Conservation (phyloP, 345 rosid species). For the Hypericum androsaemum region DNA sequence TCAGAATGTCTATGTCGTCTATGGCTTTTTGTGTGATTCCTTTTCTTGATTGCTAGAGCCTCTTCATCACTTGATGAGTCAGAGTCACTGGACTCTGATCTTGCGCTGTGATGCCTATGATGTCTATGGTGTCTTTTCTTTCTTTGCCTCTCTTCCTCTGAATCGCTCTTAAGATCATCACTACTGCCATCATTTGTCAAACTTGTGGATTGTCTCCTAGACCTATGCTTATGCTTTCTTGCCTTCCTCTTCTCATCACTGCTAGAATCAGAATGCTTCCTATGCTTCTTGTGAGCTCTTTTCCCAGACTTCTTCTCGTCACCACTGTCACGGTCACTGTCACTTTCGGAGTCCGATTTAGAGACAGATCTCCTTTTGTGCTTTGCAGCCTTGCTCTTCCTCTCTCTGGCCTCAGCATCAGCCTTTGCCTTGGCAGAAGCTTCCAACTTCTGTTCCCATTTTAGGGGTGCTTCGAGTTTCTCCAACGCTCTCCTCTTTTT, state of each 20-base stretch:
- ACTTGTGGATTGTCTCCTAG: slow-evolving; percentile 32
- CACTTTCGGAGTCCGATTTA: slow-evolving; percentile 36
- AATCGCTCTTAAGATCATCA: slow-evolving; percentile 31
- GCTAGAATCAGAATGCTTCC: slow-evolving; percentile 41
- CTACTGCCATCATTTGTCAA: slow-evolving; percentile 31
- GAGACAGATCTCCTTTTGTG: slow-evolving; percentile 38
- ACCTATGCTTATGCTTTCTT: slow-evolving; percentile 41
- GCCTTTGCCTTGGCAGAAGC: slow-evolving; percentile 71
- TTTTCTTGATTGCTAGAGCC: slow-evolving; percentile 15
- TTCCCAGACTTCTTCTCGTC: slow-evolving; percentile 44
- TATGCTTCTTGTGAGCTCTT: slow-evolving; percentile 46
- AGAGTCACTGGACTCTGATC: slow-evolving; percentile 23
- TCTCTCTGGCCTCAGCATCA: slow-evolving; percentile 51
- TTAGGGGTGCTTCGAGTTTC: slow-evolving; percentile 76
- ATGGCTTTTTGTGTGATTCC: slow-evolving; percentile 8
- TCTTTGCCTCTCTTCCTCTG: slow-evolving; percentile 41
- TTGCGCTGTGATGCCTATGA: slow-evolving; percentile 30
- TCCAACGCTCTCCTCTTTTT: slow-evolving; percentile 70
- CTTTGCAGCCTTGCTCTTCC: slow-evolving; percentile 46
- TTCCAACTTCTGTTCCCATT: slow-evolving; percentile 97
- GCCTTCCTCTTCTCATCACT: slow-evolving; percentile 46
- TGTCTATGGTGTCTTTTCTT: slow-evolving; percentile 35
- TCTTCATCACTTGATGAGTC: slow-evolving; percentile 29
- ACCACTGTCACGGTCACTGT: slow-evolving; percentile 26
- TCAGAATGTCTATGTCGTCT: neutral